A percentile compares a stretch with the other conserved stretches of the same genome.
Conservation (phyloP, 2,329 filamentous ascomycete genomes). For the Pyrenochaeta sp. region DNA sequence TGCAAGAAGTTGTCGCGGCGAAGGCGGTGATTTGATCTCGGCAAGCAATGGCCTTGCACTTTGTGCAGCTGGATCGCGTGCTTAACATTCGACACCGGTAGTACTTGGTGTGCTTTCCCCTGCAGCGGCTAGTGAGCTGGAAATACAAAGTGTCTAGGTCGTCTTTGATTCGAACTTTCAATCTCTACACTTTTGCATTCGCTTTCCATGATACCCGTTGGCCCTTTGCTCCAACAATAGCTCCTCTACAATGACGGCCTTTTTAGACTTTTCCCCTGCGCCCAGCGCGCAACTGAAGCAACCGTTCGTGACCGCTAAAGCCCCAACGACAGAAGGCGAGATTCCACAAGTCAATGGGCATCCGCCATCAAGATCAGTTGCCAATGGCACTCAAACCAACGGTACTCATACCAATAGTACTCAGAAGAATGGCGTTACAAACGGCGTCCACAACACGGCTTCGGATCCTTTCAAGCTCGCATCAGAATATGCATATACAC, state of each 20-base stretch:
- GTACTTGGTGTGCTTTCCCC: neutral
- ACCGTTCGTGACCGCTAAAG: neutral
- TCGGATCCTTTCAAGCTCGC: constrained; percentile 28
- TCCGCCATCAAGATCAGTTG: constrained; percentile 8
- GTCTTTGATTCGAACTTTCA: neutral
- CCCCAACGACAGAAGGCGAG: constrained; percentile 15
- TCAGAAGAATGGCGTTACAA: constrained; percentile 4
- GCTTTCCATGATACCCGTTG: constrained; percentile 5
- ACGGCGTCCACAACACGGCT: neutral
- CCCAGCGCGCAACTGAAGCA: neutral
- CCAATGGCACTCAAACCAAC: constrained; percentile 7
- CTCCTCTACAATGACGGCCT: constrained; percentile 16
- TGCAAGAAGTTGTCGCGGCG: no score
- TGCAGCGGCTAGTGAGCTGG: constrained; percentile 1
- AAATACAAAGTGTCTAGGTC: constrained; percentile 8
- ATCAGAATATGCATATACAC: constrained; percentile 25
- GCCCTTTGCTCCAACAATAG: neutral
- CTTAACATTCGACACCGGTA: constrained; percentile 3
- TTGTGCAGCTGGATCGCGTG: neutral
- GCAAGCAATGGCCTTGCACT: neutral
- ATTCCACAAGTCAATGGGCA: constrained; percentile 18
- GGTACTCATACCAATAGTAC: constrained; percentile 2
- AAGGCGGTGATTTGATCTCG: constrained; percentile 2
- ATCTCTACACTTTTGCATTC: neutral
- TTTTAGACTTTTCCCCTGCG: constrained; percentile 13